Evolutionary conservation across 768 basidiomycete genomes (phyloP), one percentile per base, ranked within the genome.

Genomic region (Amanita jacksonii): DNA sequence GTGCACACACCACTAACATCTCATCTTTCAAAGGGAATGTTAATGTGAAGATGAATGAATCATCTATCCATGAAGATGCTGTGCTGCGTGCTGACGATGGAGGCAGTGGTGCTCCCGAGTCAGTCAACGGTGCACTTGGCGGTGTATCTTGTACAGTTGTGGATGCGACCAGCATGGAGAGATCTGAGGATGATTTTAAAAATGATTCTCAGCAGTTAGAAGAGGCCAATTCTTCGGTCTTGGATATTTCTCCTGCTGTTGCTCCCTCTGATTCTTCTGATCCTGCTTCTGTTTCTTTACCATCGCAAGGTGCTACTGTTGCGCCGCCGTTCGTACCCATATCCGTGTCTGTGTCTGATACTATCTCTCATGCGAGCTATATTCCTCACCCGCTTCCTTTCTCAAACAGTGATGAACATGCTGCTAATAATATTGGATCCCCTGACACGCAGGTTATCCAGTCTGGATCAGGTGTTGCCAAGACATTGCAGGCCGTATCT

Each of bases 1-100:
- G 60, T 63, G 68, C 73, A 70, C 76, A 67, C 71, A 67, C 68
- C 59, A 63, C 84, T 85, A 62, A 86, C 75, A 58, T 50, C 43
- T 49, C 42, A 25, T 70, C 54, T 66, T 65, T 72, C 61, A 73
- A 76, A 74, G 72, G 61, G 58, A 64, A 52, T 59, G 52, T 56
- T 64, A 64, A 59, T 59, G 56, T 62, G 49, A 59, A 69, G 64
- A 62, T 69, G 63, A 63, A 59, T 54, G 63, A 53, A 51, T 46
- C 49, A 49, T 59, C 54, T 55, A 50, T 67, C 57, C 60, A 61
- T 52, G 55, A 55, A 49, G 64, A 57, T 49, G 49, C 43, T 41
- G 45, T 48, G 37, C 47, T 47, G 35, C 44, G 46, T 43, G 38
- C 54, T 39, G 53, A 48, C 49, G 46, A 50, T 55, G 51, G 57